These are phyloP conservation scores for Chenopodium suecicum DNA, from an alignment of 148 eudicot species.

Conservation along the genomic window DNA sequence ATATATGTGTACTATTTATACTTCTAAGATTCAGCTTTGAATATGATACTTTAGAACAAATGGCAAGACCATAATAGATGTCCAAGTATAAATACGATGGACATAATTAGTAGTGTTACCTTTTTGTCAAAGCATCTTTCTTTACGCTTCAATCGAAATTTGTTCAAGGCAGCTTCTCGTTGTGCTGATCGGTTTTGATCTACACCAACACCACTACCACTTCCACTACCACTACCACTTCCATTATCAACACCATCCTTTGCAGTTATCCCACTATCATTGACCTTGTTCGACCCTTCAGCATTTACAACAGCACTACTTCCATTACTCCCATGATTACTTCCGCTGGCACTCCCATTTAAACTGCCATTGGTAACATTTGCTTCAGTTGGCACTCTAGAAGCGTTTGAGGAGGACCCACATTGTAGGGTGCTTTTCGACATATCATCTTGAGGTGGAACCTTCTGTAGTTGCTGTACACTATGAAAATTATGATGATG, in stretches of 20 bases:
- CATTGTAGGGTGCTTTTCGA: constrained; percentile 36
- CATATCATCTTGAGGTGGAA: constrained; percentile 30
- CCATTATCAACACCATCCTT: constrained; percentile 37
- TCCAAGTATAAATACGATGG: neutral
- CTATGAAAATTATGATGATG: constrained; percentile 56
- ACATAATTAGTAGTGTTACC: constrained; percentile 35
- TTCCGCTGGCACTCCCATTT: constrained; percentile 68
- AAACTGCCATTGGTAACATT: constrained; percentile 50
- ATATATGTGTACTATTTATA: neutral
- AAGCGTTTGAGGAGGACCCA: constrained; percentile 42
- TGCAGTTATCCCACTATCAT: constrained; percentile 42
- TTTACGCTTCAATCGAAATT: constrained; percentile 61
- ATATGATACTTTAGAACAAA: neutral
- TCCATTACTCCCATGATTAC: constrained; percentile 62
- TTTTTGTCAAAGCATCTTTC: constrained; percentile 70
- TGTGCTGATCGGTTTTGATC: constrained; percentile 45
- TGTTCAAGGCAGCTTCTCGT: constrained; percentile 60
- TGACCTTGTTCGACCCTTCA: constrained; percentile 39
- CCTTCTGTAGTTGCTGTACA: constrained; percentile 38
- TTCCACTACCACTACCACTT: constrained; percentile 31
- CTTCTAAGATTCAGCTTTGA: neutral
- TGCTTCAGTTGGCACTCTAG: constrained; percentile 33
- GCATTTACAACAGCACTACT: constrained; percentile 38
- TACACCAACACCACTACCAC: constrained; percentile 44
- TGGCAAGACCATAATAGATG: neutral